Percentiles rank a stretch among this genome's conserved stretches.
Evolutionary conservation across 2,329 filamentous ascomycete genomes (phyloP).

Genomic region (Bipolaris oryzae): DNA sequence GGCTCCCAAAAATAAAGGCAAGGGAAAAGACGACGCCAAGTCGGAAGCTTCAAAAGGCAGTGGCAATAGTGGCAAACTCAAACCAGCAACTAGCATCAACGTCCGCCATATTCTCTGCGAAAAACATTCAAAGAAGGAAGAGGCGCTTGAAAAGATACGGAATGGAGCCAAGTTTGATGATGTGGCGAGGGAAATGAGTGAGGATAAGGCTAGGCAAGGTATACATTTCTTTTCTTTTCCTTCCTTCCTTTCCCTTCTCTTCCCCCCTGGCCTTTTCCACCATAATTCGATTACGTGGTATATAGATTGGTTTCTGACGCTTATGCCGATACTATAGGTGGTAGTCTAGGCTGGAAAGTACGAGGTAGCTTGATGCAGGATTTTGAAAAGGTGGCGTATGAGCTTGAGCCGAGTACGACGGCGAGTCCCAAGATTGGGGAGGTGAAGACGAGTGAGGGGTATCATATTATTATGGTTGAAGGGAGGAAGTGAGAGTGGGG

Average conservation of each 20-base stretch:
- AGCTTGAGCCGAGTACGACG: slow-evolving; percentile 69
- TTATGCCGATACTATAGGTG: slow-evolving; percentile 53
- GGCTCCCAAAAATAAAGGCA: slow-evolving; percentile 37
- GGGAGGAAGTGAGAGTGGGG: slow-evolving; percentile 58
- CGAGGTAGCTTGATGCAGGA: slow-evolving; percentile 69
- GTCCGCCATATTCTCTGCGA: slow-evolving; percentile 76
- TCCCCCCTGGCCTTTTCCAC: not conserved
- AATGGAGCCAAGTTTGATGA: slow-evolving; percentile 75
- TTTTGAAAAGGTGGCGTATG: slow-evolving; percentile 76
- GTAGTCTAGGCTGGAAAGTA: slow-evolving; percentile 74
- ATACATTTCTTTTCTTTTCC: not conserved
- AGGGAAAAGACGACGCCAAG: slow-evolving; percentile 13
- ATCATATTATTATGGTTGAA: slow-evolving; percentile 82
- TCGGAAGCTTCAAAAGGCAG: slow-evolving; percentile 25
- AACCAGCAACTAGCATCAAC: slow-evolving; percentile 71
- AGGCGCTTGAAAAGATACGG: slow-evolving; percentile 71
- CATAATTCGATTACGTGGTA: no score
- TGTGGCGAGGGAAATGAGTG: slow-evolving; percentile 73
- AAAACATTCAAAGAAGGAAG: slow-evolving; percentile 79
- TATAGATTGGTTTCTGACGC: no score
- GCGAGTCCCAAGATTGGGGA: slow-evolving; percentile 69
- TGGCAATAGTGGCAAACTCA: slow-evolving; percentile 54
- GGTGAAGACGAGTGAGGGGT: slow-evolving; percentile 76
- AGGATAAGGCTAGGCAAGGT: slow-evolving; percentile 73
- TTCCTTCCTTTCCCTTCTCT: not conserved